phyloP scores from a whole-genome alignment of 495 filamentous ascomycete genomes.

The Lasiosphaeriaceae sp. region DNA sequence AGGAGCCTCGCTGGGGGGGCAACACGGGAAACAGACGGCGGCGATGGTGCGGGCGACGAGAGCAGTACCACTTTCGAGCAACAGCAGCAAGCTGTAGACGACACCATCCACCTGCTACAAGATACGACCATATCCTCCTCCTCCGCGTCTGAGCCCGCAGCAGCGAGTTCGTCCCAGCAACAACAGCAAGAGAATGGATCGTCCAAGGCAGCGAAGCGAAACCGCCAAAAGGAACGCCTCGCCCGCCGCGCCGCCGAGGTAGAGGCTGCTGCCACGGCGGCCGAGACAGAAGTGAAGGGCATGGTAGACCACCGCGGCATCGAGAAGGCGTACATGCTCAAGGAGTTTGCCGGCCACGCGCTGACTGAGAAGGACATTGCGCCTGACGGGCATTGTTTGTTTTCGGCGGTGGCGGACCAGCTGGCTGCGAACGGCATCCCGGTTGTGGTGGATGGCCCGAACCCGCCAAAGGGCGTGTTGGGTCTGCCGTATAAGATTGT shows the following conservation, averaged over 20 bases:
- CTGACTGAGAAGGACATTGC: conserved; percentile 75
- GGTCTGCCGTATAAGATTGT: conserved; percentile 47
- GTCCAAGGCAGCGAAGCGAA: conserved; percentile 63
- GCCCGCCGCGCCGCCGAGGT: conserved; percentile 84
- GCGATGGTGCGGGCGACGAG: background rate
- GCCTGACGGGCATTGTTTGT: conserved; percentile 95
- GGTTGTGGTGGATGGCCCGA: conserved; percentile 20
- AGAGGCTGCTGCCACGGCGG: conserved; percentile 61
- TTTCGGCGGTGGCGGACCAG: conserved; percentile 86
- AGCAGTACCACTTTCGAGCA: background rate
- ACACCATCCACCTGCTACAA: conserved; percentile 15
- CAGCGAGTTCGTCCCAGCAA: conserved; percentile 4
- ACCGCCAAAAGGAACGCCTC: conserved; percentile 85
- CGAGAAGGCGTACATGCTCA: conserved; percentile 67
- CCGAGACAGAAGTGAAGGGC: conserved; percentile 67
- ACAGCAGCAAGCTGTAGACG: conserved; percentile 2
- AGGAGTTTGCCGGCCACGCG: conserved; percentile 54
- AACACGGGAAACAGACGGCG: conserved; percentile 1
- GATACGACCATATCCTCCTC: conserved; percentile 18
- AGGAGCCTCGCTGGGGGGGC: conserved; percentile 45
- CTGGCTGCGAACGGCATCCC: conserved; percentile 46
- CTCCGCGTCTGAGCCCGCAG: conserved; percentile 10
- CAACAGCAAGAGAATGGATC: conserved; percentile 16
- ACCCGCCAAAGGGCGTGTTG: background rate
- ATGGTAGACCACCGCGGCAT: conserved; percentile 69